phyloP scores from a whole-genome alignment of 768 basidiomycete genomes.

The Leccinum subgranulosum region DNA sequence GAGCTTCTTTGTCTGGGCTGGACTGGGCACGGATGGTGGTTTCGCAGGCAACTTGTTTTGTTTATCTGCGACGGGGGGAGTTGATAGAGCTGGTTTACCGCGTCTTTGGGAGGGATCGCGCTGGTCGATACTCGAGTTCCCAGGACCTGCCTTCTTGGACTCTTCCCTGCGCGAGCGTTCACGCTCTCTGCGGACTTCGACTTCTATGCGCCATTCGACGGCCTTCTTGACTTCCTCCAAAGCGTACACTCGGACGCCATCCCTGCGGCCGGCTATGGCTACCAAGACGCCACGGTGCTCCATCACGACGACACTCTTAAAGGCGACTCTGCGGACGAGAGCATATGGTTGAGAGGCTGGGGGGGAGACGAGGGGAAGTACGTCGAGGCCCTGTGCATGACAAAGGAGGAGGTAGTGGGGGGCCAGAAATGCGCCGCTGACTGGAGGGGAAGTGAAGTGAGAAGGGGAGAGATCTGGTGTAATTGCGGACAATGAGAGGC shows the following conservation, averaged over 20 bases:
- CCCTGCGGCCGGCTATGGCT: constrained; percentile 81
- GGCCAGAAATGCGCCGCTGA: constrained; percentile 73
- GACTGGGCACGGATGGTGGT: constrained; percentile 18
- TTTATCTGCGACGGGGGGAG: constrained; percentile 39
- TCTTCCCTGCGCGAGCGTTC: constrained; percentile 70
- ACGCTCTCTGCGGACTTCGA: constrained; percentile 70
- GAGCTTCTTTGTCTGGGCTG: constrained; percentile 23
- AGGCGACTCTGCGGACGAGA: constrained; percentile 74
- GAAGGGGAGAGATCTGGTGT: constrained; percentile 70
- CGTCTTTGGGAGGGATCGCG: constrained; percentile 46
- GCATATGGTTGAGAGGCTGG: constrained; percentile 77
- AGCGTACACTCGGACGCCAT: constrained; percentile 86
- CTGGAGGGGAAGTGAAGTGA: constrained; percentile 74
- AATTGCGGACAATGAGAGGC: constrained; percentile 64
- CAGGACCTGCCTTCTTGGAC: constrained; percentile 48
- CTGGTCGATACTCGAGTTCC: constrained; percentile 33
- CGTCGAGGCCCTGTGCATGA: constrained; percentile 82
- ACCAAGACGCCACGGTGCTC: constrained; percentile 89
- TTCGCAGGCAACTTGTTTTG: constrained; percentile 21
- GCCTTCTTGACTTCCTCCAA: constrained; percentile 83
- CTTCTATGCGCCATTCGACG: constrained; percentile 85
- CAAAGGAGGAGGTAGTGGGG: constrained; percentile 83
- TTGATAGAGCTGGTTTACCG: constrained; percentile 48
- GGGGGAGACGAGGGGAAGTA: constrained; percentile 74
- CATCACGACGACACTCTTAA: constrained; percentile 90